These are phyloP conservation scores for Scortechinia acanthostroma DNA, from an alignment of 2,329 filamentous ascomycete species.

Conservation along the genomic window DNA sequence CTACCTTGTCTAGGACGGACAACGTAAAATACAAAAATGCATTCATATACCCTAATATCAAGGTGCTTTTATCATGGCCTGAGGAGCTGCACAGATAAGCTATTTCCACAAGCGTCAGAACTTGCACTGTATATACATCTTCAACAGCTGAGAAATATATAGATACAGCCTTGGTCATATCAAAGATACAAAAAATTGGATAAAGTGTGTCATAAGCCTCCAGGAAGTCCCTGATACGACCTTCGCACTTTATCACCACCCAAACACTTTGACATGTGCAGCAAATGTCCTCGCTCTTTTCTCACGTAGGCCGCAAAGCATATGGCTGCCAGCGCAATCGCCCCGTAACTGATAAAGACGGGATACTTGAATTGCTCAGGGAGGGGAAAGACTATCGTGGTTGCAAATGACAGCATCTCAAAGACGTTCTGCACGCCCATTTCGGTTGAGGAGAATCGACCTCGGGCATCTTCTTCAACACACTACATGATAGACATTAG, in stretches of 20 bases:
- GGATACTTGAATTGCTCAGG: slow-evolving; percentile 63
- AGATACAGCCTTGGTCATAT: too few relatives aligned
- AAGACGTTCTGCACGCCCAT: slow-evolving; percentile 63
- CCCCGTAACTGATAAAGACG: slow-evolving; percentile 44
- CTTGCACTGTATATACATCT: too few relatives aligned
- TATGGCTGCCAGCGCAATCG: slow-evolving; percentile 36
- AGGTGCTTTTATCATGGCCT: too few relatives aligned
- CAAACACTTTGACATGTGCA: slow-evolving; percentile 32
- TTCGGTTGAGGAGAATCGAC: slow-evolving; percentile 63
- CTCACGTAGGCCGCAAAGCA: slow-evolving; percentile 51
- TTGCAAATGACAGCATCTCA: slow-evolving; percentile 59
- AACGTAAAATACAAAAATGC: too few relatives aligned
- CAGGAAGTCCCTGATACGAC: neutral
- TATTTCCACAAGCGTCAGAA: too few relatives aligned
- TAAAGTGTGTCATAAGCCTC: too few relatives aligned
- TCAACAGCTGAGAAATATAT: too few relatives aligned
- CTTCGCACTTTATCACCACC: neutral
- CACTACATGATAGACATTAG: slow-evolving; percentile 25
- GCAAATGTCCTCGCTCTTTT: slow-evolving; percentile 47
- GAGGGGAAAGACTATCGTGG: slow-evolving; percentile 55
- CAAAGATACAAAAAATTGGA: too few relatives aligned
- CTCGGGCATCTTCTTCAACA: slow-evolving; percentile 46
- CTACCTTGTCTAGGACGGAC: too few relatives aligned
- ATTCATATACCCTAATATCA: too few relatives aligned
- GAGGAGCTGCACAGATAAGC: too few relatives aligned